These are phyloP conservation scores for Chamaenerion angustifolium DNA, from an alignment of 345 rosid genomes.

Conservation along the genomic window DNA sequence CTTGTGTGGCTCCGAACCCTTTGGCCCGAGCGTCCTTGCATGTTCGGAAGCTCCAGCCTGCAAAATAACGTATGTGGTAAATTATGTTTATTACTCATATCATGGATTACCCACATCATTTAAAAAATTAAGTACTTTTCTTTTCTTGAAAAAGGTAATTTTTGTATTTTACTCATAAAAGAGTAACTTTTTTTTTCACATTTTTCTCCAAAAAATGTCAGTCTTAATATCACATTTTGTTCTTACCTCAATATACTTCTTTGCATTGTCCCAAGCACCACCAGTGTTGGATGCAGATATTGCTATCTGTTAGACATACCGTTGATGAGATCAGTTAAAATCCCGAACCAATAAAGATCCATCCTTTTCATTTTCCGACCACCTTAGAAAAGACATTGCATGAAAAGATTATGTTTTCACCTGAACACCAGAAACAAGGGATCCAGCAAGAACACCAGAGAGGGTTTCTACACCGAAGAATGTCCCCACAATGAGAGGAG, in stretches of 20 bases:
- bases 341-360: neutral
- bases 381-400: neutral
- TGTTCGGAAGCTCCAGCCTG: conserved; percentile 16
- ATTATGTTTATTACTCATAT: neutral
- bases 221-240: no score
- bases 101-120: no score
- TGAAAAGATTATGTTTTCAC: conserved; percentile 7
- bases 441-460: conserved; percentile 29
- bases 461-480: conserved; percentile 28
- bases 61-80: neutral
- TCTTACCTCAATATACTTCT: conserved; percentile 14
- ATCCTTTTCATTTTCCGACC: neutral
- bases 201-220: neutral
- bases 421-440: conserved; percentile 35
- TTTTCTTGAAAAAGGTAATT: no score
- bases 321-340: neutral
- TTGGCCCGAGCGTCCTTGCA: conserved; percentile 13
- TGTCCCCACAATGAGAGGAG: conserved; percentile 26
- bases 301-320: conserved; percentile 9
- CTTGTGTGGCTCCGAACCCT: conserved; percentile 16
- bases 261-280: conserved; percentile 16
- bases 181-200: no score
- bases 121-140: no score
- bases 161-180: no score
- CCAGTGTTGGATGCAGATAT: conserved; percentile 16